Evolutionary conservation across 768 basidiomycete species (phyloP), one percentile per base, ranked within the genome.

Genomic region (Glaciozyma martinii): DNA sequence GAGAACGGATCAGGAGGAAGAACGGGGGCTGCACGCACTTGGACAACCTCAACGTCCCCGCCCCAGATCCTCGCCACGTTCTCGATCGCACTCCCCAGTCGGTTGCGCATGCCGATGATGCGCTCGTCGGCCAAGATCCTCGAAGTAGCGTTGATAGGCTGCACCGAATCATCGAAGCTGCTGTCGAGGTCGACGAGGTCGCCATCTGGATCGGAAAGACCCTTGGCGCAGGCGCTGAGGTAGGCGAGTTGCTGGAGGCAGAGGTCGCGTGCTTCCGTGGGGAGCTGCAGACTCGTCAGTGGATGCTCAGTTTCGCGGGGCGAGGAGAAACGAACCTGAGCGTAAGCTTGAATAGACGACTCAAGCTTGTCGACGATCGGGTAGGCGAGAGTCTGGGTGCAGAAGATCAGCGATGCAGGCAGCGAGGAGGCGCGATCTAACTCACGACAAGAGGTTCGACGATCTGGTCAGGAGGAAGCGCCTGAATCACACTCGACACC

Each of bases 401-500:
- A 40, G 8, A 18, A 57, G n/a, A 55, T 62, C 25, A 54, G 56
- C 46, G 27, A 40, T 21, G 27, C 27, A 52, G 3, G 56, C 25
- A 23, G 37, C 33, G 19, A 10, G 2, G 12, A 5, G 1, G 50
- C 25, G 4, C 27, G 27, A 13, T n/a, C 37, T 23, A 40, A 42
- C 73, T 57, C 25, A 74, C 77, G 55, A 76, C 65, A 21, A 79
- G 72, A 0, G 78, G 76, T 7, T 74, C 74, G 37, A 79, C 70
- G 4, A 75, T 75, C 33, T 76, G 74, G 0, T 53, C 58, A 0
- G 74, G 72, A 0, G 76, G 70, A 23, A 79, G 65, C 3, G 79
- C 79, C 63, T 80, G 78, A 15, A 79, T 73, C 25, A 80, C 78
- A 44, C 77, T 78, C 1, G 77, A 76, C 30, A 79, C 79, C 1